These are phyloP conservation scores for Phytophthora niederhauseri DNA, from an alignment of 352 stramenopile species.

Conservation along the genomic window DNA sequence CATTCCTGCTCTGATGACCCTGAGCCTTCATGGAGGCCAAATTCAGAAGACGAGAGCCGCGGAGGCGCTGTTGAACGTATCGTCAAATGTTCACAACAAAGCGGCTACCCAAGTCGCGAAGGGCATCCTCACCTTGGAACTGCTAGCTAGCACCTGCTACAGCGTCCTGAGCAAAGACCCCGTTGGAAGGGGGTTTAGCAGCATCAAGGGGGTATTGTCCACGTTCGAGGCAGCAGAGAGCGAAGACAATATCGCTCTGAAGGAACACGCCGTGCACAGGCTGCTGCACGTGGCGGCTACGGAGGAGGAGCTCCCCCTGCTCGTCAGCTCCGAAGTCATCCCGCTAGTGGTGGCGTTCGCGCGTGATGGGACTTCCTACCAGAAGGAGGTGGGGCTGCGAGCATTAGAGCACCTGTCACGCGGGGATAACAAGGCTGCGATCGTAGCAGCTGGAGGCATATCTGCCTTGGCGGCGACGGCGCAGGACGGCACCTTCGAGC, in stretches of 20 bases:
- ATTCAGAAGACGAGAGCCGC: background rate
- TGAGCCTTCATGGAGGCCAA: background rate
- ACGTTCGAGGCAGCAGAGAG: background rate
- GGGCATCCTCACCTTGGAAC: background rate
- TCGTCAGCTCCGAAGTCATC: conserved; percentile 9
- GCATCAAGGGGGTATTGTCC: background rate
- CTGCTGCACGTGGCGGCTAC: background rate
- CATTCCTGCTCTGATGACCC: background rate
- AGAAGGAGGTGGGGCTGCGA: conserved; percentile 2
- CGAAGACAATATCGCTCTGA: background rate
- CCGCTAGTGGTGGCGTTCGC: conserved; percentile 2
- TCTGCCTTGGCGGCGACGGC: background rate
- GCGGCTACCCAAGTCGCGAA: background rate
- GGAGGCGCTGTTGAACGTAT: background rate
- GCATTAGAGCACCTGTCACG: background rate
- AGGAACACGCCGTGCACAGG: conserved; percentile 1
- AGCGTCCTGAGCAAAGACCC: background rate
- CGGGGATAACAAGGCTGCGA: background rate
- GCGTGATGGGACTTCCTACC: conserved; percentile 3
- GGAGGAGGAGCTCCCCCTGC: background rate
- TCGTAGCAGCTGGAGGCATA: background rate
- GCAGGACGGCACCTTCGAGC: conserved; percentile 2
- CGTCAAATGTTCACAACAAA: conserved; percentile 5
- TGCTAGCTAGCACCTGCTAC: background rate
- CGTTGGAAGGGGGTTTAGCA: background rate